Conservation (phyloP, 495 filamentous ascomycete genomes). For the Melanomma pulvis-pyrius region DNA sequence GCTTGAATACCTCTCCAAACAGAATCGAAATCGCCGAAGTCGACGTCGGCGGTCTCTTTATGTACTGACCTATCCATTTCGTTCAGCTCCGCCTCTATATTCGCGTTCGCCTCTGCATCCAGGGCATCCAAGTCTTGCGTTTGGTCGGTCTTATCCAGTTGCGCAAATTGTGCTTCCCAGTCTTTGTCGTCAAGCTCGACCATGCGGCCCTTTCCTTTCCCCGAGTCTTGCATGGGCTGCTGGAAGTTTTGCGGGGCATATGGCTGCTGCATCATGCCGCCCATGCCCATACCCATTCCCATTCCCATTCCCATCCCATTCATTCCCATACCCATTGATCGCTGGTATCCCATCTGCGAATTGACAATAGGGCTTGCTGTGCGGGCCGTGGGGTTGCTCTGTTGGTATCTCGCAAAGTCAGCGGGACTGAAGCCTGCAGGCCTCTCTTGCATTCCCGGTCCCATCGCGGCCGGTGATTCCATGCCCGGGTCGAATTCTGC, state of each 20-base stretch:
- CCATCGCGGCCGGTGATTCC: conserved; percentile 73
- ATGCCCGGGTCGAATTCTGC: conserved; percentile 66
- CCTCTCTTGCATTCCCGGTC: conserved; percentile 59
- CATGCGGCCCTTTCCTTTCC: conserved; percentile 88
- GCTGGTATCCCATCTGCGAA: conserved; percentile 57
- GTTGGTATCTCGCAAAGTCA: conserved; percentile 84
- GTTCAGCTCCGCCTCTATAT: conserved; percentile 87
- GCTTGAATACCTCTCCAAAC: conserved; percentile 86
- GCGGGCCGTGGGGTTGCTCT: conserved; percentile 63
- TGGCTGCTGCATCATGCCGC: conserved; percentile 45
- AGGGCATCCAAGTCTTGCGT: conserved; percentile 54
- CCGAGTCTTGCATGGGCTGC: conserved; percentile 61
- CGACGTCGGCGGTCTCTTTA: conserved; percentile 36
- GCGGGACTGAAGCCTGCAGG: conserved; percentile 71
- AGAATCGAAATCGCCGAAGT: conserved; percentile 82
- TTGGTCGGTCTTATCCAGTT: conserved; percentile 75
- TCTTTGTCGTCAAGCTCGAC: conserved; percentile 90
- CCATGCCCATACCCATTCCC: conserved; percentile 51
- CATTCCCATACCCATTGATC: conserved; percentile 59
- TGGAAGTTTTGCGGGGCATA: conserved; percentile 52
- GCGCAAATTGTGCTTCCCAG: conserved; percentile 94
- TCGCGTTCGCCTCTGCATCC: conserved; percentile 72
- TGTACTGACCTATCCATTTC: conserved; percentile 82
- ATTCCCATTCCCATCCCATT: conserved; percentile 49
- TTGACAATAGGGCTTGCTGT: conserved; percentile 58